Conservation (phyloP, 805 yeast species). For the Saccharomyces jurei region DNA sequence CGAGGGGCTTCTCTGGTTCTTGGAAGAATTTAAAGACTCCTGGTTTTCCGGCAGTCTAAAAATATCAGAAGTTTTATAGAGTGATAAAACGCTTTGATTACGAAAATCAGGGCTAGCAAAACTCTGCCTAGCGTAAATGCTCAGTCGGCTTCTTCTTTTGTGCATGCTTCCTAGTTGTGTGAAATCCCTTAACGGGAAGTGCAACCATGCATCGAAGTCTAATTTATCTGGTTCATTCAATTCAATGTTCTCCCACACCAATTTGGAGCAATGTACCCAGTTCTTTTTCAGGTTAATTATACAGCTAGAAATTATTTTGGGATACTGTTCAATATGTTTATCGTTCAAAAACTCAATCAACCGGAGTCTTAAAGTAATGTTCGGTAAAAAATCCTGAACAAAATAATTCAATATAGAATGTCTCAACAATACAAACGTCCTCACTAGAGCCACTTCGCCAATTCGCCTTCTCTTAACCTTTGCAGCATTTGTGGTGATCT, state of each 20-base stretch:
- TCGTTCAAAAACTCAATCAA: slow-evolving; percentile 39
- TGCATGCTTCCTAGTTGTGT: slow-evolving; percentile 10
- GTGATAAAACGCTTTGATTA: slow-evolving; percentile 26
- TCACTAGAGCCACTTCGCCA: slow-evolving; percentile 61
- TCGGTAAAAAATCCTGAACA: slow-evolving; percentile 67
- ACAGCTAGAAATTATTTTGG: slow-evolving; percentile 31
- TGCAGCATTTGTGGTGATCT: slow-evolving; percentile 11
- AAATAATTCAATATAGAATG: slow-evolving; percentile 89
- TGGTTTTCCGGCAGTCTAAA: slow-evolving; percentile 13
- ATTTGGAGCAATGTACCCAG: slow-evolving; percentile 35
- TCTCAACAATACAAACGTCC: slow-evolving; percentile 80
- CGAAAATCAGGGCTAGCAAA: slow-evolving; percentile 26
- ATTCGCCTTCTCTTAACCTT: slow-evolving; percentile 31
- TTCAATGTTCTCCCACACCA: slow-evolving; percentile 23
- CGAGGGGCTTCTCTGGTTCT: slow-evolving; percentile 19
- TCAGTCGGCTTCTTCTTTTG: slow-evolving; percentile 22
- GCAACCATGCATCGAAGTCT: slow-evolving; percentile 18
- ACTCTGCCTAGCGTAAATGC: slow-evolving; percentile 25
- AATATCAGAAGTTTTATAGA: slow-evolving; percentile 19
- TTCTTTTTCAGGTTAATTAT: slow-evolving; percentile 40
- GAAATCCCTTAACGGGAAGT: slow-evolving; percentile 18
- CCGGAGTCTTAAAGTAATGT: slow-evolving; percentile 38
- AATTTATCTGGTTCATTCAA: slow-evolving; percentile 14
- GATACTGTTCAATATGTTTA: slow-evolving; percentile 11
- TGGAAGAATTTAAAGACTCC: slow-evolving; percentile 3